Percentiles rank a stretch among this genome's conserved stretches.
Conservation (phyloP, 345 rosid genomes). For the Brassica incana region DNA sequence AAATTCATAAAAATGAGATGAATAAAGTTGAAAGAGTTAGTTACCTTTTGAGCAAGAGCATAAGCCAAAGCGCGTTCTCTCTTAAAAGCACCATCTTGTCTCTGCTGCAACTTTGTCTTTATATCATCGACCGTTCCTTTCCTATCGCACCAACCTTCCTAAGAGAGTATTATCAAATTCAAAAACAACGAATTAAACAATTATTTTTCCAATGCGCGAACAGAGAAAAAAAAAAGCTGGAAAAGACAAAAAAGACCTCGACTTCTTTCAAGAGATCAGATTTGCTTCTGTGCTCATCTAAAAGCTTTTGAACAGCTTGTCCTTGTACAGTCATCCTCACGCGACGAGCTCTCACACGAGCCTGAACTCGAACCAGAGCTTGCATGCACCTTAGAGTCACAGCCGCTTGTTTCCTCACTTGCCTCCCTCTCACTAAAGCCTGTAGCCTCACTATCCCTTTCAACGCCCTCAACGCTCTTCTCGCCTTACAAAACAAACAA, state of each 20-base stretch:
- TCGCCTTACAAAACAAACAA: constrained; percentile 47
- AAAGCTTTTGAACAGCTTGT: constrained; percentile 73
- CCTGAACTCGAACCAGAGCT: constrained; percentile 95
- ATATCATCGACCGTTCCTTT: constrained; percentile 84
- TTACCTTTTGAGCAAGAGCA: constrained; percentile 84
- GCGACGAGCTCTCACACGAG: constrained; percentile 89
- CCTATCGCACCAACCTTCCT: constrained; percentile 97
- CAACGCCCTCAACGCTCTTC: constrained; percentile 86
- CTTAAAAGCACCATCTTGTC: constrained; percentile 90
- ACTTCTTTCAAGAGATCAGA: constrained; percentile 73
- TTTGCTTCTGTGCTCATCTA: constrained; percentile 57
- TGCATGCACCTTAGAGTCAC: constrained; percentile 96
- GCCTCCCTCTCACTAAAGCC: constrained; percentile 89
- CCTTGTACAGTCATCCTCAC: constrained; percentile 87
- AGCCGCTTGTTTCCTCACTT: constrained; percentile 96
- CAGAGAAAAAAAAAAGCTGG: not conserved
- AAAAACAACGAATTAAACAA: not conserved
- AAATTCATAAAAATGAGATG: not conserved
- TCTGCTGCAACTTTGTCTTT: constrained; percentile 68
- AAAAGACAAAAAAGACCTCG: constrained; percentile 51
- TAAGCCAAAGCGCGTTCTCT: constrained; percentile 95
- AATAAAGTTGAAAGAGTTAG: not conserved
- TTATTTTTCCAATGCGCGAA: not conserved
- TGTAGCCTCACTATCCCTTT: constrained; percentile 93
- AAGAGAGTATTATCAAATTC: constrained; percentile 11